A percentile compares a stretch with the other conserved stretches of the same genome.
These are phyloP conservation scores for Leccinum olivaceopallidum DNA, from an alignment of 768 basidiomycete genomes.

Conservation along the genomic window DNA sequence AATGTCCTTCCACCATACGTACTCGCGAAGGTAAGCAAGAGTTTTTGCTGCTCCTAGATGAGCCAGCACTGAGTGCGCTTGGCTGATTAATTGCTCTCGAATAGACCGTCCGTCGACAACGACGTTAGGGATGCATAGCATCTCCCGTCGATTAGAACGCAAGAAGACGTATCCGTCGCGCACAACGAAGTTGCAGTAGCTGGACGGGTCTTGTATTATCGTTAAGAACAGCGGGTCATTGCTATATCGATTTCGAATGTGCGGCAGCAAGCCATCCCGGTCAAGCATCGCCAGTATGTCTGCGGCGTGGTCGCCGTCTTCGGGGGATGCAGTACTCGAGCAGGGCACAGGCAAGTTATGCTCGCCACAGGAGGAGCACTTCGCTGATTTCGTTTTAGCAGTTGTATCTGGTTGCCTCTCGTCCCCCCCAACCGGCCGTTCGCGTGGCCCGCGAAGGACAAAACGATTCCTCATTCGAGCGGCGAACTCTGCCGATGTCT, in stretches of 20 bases:
- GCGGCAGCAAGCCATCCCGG: too few species aligned
- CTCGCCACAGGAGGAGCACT: too few species aligned
- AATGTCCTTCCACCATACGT: slow-evolving; percentile 40
- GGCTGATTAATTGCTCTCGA: slow-evolving; percentile 35
- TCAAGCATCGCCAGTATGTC: too few species aligned
- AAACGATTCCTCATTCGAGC: not conserved
- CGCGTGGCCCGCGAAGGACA: not conserved
- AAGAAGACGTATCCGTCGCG: slow-evolving; percentile 21
- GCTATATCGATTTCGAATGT: not conserved
- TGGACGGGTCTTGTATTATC: not conserved
- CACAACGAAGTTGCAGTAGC: slow-evolving; percentile 25
- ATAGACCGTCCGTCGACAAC: slow-evolving; percentile 12
- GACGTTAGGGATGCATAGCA: slow-evolving; percentile 30
- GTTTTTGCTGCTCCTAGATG: slow-evolving; percentile 41
- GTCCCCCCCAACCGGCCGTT: not conserved
- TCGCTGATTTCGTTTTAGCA: too few species aligned
- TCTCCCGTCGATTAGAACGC: not conserved
- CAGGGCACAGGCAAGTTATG: too few species aligned
- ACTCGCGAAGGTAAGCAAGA: slow-evolving; percentile 14
- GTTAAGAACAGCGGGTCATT: not conserved
- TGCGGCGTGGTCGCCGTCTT: too few species aligned
- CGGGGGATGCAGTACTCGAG: too few species aligned
- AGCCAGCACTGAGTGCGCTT: slow-evolving; percentile 41
- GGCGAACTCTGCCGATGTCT: not conserved
- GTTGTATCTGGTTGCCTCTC: too few species aligned